Conservation (phyloP, 768 basidiomycete species). For the Lentinula guzmanii region DNA sequence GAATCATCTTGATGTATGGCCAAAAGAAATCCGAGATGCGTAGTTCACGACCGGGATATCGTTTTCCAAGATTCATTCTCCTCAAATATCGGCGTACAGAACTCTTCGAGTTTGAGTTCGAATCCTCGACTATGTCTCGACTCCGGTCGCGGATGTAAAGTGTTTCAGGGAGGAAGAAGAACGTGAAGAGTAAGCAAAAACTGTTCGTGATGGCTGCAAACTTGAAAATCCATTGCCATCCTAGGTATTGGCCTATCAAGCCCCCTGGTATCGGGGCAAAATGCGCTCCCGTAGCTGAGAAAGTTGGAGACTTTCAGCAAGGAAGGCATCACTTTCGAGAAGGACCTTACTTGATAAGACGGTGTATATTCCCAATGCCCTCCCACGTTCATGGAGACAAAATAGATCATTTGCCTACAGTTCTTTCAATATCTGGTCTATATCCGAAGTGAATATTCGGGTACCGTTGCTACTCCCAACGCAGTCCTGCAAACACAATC, state of each 20-base stretch:
- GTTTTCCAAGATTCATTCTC: not conserved
- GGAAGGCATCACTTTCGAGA: not conserved
- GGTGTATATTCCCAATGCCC: not conserved
- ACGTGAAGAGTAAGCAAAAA: not conserved
- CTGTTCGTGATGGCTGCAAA: conserved; percentile 1
- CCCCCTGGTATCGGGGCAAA: conserved; percentile 4
- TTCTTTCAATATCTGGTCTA: not conserved
- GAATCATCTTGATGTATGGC: conserved; percentile 5
- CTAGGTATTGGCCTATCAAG: conserved; percentile 3
- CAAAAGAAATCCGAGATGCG: not conserved
- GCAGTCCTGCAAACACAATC: not conserved
- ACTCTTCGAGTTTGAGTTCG: not conserved
- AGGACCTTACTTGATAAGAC: not conserved
- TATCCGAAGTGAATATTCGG: not conserved
- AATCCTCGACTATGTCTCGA: not conserved
- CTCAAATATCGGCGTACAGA: not conserved
- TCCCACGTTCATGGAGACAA: conserved; percentile 5
- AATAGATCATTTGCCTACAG: not conserved
- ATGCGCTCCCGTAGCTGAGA: not conserved
- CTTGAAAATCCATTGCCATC: conserved; percentile 5
- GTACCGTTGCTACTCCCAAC: conserved; percentile 3
- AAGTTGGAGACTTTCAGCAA: not conserved
- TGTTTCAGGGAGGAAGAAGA: conserved; percentile 5
- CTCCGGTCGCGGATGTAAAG: not conserved
- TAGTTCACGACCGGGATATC: not conserved